Evolutionary conservation across 148 eudicot genomes (phyloP), one percentile per base, ranked within the genome.

Genomic region (Salicornia ramosissima): DNA sequence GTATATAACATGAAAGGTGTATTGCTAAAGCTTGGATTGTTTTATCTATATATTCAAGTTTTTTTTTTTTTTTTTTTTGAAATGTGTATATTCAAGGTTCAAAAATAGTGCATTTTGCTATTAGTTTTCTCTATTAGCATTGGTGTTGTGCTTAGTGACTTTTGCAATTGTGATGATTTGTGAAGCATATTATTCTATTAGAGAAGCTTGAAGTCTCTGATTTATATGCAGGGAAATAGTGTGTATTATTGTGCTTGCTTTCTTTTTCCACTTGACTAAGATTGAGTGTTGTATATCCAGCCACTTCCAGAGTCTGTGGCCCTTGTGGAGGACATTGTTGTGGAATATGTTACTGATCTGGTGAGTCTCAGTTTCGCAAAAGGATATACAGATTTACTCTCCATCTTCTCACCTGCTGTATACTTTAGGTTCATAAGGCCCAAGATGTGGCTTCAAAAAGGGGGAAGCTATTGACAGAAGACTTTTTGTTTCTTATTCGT

Each of bases 271-370:
- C 58, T 53, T 39, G 16, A 53, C n/a, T 72, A 52, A 72, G 66
- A 47, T 61, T 40, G 52, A 45, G 34, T 79, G 54, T 39, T 84
- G 71, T 57, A 21, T 51, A 69, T 72, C 59, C 85, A 94, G 98
- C 97, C 97, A 24, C 90, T 94, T 78, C 98, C 97, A 13, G 98
- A 94, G 80, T 82, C 96, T 53, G 96, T 94, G 71, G 85, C 95
- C 13, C 96, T 94, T 74, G 75, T 90, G 77, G 98, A 94, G 82
- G 98, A 94, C 81, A 94, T 94, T 75, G 97, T 88, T 25, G 92
- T 94, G 73, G 98, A 94, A 73, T 94, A 94, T 81, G 96, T 94
- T 40, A 94, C 96, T 6, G 97, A 94, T 81, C 24, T 94, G 86
- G 98, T 89, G 74, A 85, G 95, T 62, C 51, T 49, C 62, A 40